Base-by-base conservation (phyloP, 2,329 filamentous ascomycete genomes). In the Colletotrichum lindemuthianum region DNA sequence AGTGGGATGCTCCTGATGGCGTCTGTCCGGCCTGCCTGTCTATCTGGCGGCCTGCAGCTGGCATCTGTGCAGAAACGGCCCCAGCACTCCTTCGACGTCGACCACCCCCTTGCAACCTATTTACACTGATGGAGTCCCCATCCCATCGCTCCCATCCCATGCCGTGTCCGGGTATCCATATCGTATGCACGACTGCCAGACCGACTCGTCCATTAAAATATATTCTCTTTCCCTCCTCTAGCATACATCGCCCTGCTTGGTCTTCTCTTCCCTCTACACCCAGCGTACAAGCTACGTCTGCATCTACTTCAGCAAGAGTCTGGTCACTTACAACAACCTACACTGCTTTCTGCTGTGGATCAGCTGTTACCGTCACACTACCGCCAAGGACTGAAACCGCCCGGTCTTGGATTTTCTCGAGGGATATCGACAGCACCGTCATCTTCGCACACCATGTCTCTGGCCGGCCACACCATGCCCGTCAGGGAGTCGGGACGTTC, bases 381-480 rank as follows among this genome's bases (percentile, higher is more conserved):
- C 24, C 45, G 56, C 33, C 41, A 16, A 15, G 15, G 52, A 66
- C 56, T 61, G 65, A 67, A 61, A 54, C 63, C 57, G 36, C 45
- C 39, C 61, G 48, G 65, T 61, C 57, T 67, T 44, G 40, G 61
- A 59, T 66, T 60, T 52, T 53, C 56, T 50, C 52, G 53, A 60
- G 56, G 59, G 49, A 63, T 34, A 64, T 59, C 63, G 41, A 47
- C 47, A 64, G 53, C 37, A 50, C 41, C 45, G 44, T 60, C 57
- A 66, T 55, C 33, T 53, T 45, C 44, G 15, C 41, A 56, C 52
- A 66, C 63, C 59, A 69, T 69, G 67, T 64, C 67, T 59, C 53
- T 68, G 63, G 59, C 67, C 55, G 66, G 58, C 45, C 66, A 66
- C 41, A 39, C 63, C 51, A 60, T 68, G 39, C 67, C 66, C 63